Evolutionary conservation across 2,329 filamentous ascomycete species (phyloP), one percentile per base, ranked within the genome.

Genomic region (Sclerotinia trifoliorum): DNA sequence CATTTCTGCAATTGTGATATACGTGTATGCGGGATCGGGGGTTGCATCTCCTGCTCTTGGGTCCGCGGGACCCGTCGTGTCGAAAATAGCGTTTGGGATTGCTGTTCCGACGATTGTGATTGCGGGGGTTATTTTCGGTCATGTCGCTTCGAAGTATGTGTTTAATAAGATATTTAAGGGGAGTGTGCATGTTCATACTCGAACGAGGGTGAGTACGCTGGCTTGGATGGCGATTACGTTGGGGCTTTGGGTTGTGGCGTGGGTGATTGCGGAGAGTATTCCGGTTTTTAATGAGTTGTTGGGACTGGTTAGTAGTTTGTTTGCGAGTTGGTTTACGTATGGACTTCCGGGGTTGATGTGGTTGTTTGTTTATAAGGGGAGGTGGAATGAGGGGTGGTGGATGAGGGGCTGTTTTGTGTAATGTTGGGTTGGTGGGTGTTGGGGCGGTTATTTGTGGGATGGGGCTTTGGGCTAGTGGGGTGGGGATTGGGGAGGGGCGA

Each of bases 21-120:
- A 92, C 79, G 81, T 85, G 69, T 92, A 84, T 73, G 86, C 85
- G 7, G 90, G 90, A 0, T 79, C 81, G 0, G 77, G 81, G 5
- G 88, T 92, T 1, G 81, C 83, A 2, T 88, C 86, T 0, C 90
- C 90, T 0, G 90, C 90, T 0, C 82, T 93, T 1, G 85, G 87
- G 5, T 85, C 88, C 5, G 82, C 83, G 3, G 79, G 79, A 0
- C 76, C 76, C 1, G 74, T 83, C 0, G 79, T 91, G 56, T 82
- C 84, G 35, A 90, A 90, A 75, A 80, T 89, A 15, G 88, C 89
- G 15, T 92, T 87, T 78, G 88, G 87, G 21, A 80, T 92, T 70
- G 89, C 89, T 0, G 82, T 89, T 3, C 89, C 89, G 1, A 91
- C 88, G 2, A 91, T 91, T 68, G 81, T 92, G 63, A 86, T 92